These are phyloP conservation scores for Avicennia marina DNA, from an alignment of 257 asterid species.

Conservation along the genomic window DNA sequence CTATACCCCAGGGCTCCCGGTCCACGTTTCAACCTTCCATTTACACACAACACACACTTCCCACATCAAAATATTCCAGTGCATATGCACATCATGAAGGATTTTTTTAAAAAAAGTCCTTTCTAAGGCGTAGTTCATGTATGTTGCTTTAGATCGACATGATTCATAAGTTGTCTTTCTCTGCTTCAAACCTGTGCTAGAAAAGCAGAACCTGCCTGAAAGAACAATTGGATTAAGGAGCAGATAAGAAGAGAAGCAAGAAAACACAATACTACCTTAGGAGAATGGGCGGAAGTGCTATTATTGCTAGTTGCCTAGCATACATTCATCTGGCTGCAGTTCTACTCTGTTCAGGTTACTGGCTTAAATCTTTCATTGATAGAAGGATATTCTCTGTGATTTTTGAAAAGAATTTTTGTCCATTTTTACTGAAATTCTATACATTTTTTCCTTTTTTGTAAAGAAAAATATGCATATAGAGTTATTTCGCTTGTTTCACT, in stretches of 20 bases:
- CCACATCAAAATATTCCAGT: slow-evolving; percentile 9
- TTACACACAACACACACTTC: slow-evolving; percentile 8
- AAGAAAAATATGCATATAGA: slow-evolving; percentile 16
- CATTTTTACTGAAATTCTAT: not conserved
- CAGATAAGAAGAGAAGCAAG: slow-evolving; percentile 2
- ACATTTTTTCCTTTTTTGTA: not conserved
- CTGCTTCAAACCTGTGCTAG: slow-evolving; percentile 17
- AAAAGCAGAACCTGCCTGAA: slow-evolving; percentile 8
- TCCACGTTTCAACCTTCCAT: not conserved
- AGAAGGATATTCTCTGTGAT: too few relatives aligned
- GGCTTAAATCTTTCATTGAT: not conserved
- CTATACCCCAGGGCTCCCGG: not conserved
- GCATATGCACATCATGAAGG: slow-evolving; percentile 16
- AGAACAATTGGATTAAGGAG: not conserved
- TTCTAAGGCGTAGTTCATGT: too few relatives aligned
- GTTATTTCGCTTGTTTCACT: not conserved
- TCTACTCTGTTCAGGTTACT: slow-evolving; percentile 53
- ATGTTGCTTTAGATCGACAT: slow-evolving; percentile 29
- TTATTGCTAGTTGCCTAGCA: slow-evolving; percentile 17
- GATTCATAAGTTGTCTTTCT: slow-evolving; percentile 21
- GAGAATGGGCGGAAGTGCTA: slow-evolving; percentile 30
- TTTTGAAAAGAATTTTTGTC: too few relatives aligned
- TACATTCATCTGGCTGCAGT: slow-evolving; percentile 39
- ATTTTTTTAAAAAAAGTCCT: too few relatives aligned
- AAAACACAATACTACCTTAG: slow-evolving; percentile 12